These are phyloP conservation scores for Crepidotus variabilis DNA, from an alignment of 768 basidiomycete genomes.

Conservation along the genomic window DNA sequence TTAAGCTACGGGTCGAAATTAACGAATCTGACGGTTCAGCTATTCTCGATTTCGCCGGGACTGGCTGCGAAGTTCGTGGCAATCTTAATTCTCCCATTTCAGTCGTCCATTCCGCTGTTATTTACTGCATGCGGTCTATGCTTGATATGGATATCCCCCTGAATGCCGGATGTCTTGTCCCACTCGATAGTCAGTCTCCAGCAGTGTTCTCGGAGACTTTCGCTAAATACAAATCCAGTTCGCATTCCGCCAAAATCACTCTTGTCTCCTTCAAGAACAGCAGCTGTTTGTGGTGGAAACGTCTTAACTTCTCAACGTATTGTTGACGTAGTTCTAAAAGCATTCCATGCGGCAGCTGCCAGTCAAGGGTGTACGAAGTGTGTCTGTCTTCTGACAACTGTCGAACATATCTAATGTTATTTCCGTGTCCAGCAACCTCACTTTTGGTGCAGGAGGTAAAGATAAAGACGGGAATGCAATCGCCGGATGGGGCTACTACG, in stretches of 20 bases:
- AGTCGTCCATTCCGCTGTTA: conserved; percentile 84
- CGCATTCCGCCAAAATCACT: conserved; percentile 77
- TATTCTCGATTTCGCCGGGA: conserved; percentile 80
- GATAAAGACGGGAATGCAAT: conserved; percentile 69
- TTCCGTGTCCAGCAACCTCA: conserved; percentile 62
- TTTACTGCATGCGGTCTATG: conserved; percentile 89
- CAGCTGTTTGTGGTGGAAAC: conserved; percentile 92
- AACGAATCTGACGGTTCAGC: conserved; percentile 72
- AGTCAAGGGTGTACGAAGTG: conserved; percentile 94
- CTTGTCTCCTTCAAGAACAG: conserved; percentile 77
- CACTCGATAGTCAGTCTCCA: conserved; percentile 59
- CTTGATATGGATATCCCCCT: conserved; percentile 84
- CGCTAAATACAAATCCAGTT: conserved; percentile 37
- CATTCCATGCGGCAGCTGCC: conserved; percentile 88
- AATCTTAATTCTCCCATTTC: conserved; percentile 85
- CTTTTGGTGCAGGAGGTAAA: conserved; percentile 89
- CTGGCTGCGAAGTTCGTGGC: conserved; percentile 79
- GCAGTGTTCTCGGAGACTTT: neutral
- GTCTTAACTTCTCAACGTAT: conserved; percentile 91
- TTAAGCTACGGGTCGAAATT: conserved; percentile 74
- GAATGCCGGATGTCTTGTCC: conserved; percentile 91
- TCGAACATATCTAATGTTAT: neutral
- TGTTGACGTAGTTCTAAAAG: conserved; percentile 90
- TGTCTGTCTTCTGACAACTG: conserved; percentile 17
- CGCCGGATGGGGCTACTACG: conserved; percentile 89